Evolutionary conservation across 2,329 filamentous ascomycete genomes (phyloP).

Genomic region (Fusarium pseudoanthophilum): DNA sequence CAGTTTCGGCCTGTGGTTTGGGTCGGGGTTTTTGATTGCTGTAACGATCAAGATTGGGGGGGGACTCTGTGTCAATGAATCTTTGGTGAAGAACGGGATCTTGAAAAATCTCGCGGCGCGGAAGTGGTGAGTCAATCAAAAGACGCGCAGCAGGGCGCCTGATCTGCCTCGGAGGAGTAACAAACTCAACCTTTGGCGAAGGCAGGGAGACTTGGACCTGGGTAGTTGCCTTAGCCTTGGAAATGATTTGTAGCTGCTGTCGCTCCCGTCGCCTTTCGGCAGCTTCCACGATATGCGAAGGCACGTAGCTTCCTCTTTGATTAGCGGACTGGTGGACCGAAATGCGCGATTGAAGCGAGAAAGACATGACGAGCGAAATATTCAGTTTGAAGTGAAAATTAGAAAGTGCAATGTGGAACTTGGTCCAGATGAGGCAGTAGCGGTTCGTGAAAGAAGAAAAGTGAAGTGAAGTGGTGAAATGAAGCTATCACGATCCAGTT

Average conservation of each 20-base stretch:
- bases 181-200: conserved; percentile 2
- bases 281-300: conserved; percentile 14
- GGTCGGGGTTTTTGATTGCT: neutral
- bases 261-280: conserved; percentile 14
- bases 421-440: conserved; percentile 7
- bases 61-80: conserved; percentile 20
- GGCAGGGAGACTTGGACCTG: neutral
- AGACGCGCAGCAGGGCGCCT: conserved; percentile 17
- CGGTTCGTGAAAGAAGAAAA: neutral
- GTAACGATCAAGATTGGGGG: neutral
- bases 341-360: conserved; percentile 8
- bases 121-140: conserved; percentile 28
- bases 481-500: neutral
- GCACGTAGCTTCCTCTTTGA: conserved; percentile 14
- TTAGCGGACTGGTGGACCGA: conserved; percentile 22
- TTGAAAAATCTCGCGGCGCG: conserved; percentile 15
- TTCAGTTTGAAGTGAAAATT: neutral
- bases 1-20: neutral
- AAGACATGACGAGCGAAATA: conserved; percentile 14
- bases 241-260: conserved; percentile 12
- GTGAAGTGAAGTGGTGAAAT: neutral
- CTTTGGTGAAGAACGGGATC: conserved; percentile 10
- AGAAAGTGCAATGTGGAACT: neutral
- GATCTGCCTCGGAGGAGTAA: conserved; percentile 27
- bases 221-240: neutral